Base-by-base conservation (phyloP, 148 eudicot genomes). In the Pouteria glomerata region DNA sequence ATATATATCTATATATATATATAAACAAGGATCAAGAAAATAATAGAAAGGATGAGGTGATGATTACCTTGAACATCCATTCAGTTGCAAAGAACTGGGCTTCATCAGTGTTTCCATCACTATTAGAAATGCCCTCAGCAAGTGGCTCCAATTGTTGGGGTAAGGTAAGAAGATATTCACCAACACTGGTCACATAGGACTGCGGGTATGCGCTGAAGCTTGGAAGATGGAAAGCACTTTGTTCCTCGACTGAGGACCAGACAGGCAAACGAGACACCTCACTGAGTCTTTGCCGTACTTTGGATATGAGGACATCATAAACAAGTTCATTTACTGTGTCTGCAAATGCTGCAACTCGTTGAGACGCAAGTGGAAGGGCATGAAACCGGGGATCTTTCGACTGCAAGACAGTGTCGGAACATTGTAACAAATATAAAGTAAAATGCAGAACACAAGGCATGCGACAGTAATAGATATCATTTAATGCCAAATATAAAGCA, bases 101-200 rank as follows among this genome's bases (percentile, higher is more conserved):
- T 31, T 94, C 98, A 41, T 94, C 97, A 26, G 86, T 85, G 82
- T 87, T 91, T 50, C 85, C 76, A 75, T 94, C 97, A 79, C 81
- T 84, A 70, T 72, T 79, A 45, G 98, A 85, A 68, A 91, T 89
- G 56, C 93, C 93, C 74, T 94, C 98, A 48, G 86, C 96, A 80
- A 94, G 98, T 57, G 98, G 97, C 83, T 91, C 97, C 78, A 94
- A 71, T 68, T 94, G 97, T 75, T 94, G 97, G 68, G 98, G 98
- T 69, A 94, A 77, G 63, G 98, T 94, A 62, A 94, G 97, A 78
- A 94, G 98, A 84, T 94, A 94, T 80, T 94, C 98, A 42, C 97
- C 98, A 51, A 91, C 93, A 66, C 87, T 85, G 31, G 97, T 94
- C 71, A 91, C 89, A 72, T 89, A 89, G 16, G 91, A 65, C 67